Conservation (phyloP, 768 basidiomycete species). For the Russula sp. region DNA sequence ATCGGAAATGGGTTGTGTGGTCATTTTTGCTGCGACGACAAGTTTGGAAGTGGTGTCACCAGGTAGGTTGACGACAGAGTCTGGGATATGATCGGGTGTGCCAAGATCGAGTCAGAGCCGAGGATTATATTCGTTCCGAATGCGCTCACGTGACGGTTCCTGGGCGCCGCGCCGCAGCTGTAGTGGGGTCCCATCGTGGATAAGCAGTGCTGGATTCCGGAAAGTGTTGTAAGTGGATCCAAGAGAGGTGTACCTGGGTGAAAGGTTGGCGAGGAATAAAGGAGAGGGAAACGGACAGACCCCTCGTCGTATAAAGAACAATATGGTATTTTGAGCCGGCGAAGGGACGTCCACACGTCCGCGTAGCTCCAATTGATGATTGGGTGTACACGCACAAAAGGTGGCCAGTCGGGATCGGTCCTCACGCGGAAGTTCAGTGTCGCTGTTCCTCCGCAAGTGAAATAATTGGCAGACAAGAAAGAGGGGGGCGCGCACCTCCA, state of each 20-base stretch:
- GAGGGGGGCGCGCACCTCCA: constrained; percentile 63
- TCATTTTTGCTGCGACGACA: constrained; percentile 5
- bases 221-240: constrained; percentile 94
- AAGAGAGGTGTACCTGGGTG: constrained; percentile 85
- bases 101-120: neutral
- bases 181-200: constrained; percentile 23
- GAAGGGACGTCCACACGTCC: constrained; percentile 86
- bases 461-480: neutral
- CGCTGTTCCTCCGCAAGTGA: constrained; percentile 37
- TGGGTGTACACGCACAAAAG: constrained; percentile 86
- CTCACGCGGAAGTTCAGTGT: constrained; percentile 65
- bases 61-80: neutral
- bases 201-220: constrained; percentile 76
- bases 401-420: constrained; percentile 89
- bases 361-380: constrained; percentile 93
- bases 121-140: neutral
- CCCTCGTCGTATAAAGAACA: constrained; percentile 89
- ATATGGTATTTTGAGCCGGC: constrained; percentile 70
- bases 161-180: constrained; percentile 18
- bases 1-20: neutral
- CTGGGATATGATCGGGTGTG: neutral
- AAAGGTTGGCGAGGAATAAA: neutral
- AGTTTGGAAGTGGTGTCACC: neutral
- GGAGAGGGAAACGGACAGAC: constrained; percentile 33
- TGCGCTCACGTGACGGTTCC: constrained; percentile 20